These are phyloP conservation scores for Obelidium mucronatum DNA, from an alignment of 192 early-diverging fungal species.

Conservation along the genomic window DNA sequence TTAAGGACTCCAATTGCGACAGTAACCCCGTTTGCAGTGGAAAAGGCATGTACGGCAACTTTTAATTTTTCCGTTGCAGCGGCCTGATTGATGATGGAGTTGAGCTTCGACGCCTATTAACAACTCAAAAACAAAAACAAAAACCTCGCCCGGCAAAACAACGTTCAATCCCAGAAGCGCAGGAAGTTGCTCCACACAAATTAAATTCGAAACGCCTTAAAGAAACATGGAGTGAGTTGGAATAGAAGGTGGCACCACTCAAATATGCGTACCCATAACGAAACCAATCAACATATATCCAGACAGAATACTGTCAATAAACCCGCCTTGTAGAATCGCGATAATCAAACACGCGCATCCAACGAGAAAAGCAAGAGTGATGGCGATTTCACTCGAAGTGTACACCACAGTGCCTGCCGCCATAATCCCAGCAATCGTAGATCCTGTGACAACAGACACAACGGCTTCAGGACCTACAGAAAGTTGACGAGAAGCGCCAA, in stretches of 20 bases:
- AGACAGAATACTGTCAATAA: slow-evolving; percentile 51
- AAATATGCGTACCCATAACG: neutral
- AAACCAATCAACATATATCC: slow-evolving; percentile 46
- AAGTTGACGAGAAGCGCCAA: slow-evolving; percentile 51
- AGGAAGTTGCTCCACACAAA: no score
- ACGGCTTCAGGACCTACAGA: slow-evolving; percentile 40
- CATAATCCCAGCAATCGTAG: neutral
- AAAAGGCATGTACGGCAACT: slow-evolving; percentile 17
- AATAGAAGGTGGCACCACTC: no score
- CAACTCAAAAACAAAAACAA: no score
- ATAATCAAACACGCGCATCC: slow-evolving; percentile 40
- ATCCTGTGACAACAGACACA: slow-evolving; percentile 1
- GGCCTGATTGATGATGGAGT: slow-evolving; percentile 1
- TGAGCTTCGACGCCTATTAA: slow-evolving; percentile 29
- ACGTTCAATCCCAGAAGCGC: no score
- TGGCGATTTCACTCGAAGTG: slow-evolving; percentile 34
- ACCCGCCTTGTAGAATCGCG: slow-evolving; percentile 43
- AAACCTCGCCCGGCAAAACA: no score
- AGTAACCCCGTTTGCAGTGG: slow-evolving; percentile 6
- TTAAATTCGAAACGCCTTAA: no score
- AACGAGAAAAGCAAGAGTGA: slow-evolving; percentile 39
- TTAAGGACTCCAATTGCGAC: slow-evolving; percentile 23
- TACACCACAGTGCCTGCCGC: neutral
- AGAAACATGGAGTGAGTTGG: no score
- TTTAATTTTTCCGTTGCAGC: slow-evolving; percentile 40